Conservation (phyloP, 2,329 filamentous ascomycete species). For the Aspergillus carbonarius region DNA sequence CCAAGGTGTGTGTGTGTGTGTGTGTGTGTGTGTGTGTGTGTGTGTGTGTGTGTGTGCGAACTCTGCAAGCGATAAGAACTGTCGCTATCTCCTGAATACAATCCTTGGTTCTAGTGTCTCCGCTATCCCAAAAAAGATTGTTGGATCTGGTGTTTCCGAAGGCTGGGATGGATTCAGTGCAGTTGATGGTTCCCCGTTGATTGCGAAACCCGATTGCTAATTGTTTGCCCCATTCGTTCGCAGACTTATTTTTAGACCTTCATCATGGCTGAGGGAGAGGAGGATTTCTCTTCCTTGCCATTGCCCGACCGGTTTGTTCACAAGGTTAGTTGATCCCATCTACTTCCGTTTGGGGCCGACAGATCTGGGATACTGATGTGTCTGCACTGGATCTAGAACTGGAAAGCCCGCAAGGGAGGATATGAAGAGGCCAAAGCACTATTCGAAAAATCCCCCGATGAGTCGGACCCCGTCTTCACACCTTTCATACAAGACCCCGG, state of each 20-base stretch:
- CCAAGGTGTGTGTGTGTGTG: slow-evolving; percentile 15
- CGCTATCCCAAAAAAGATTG: not conserved
- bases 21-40: not conserved
- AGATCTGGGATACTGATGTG: slow-evolving; percentile 22
- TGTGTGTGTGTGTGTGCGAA: slow-evolving; percentile 11
- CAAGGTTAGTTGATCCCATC: slow-evolving; percentile 33
- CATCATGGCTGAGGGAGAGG: slow-evolving; percentile 44
- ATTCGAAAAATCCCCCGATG: slow-evolving; percentile 81
- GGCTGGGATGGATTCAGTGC: not conserved
- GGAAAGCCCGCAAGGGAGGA: slow-evolving; percentile 94
- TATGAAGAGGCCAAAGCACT: slow-evolving; percentile 90
- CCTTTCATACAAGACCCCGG: slow-evolving; percentile 82
- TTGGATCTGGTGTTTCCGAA: no score
- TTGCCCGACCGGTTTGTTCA: slow-evolving; percentile 44
- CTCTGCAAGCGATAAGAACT: not conserved
- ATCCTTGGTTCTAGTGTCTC: not conserved
- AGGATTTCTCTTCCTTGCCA: slow-evolving; percentile 45
- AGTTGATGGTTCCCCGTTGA: not conserved
- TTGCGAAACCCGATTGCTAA: slow-evolving; percentile 4
- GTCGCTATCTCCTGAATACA: not conserved
- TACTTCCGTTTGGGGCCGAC: not conserved
- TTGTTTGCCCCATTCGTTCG: not conserved
- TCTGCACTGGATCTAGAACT: slow-evolving; percentile 56
- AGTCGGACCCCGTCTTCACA: slow-evolving; percentile 79
- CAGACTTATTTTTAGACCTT: slow-evolving; percentile 10